Conservation (phyloP, 2,329 filamentous ascomycete species). For the Mollisia scopiformis region DNA sequence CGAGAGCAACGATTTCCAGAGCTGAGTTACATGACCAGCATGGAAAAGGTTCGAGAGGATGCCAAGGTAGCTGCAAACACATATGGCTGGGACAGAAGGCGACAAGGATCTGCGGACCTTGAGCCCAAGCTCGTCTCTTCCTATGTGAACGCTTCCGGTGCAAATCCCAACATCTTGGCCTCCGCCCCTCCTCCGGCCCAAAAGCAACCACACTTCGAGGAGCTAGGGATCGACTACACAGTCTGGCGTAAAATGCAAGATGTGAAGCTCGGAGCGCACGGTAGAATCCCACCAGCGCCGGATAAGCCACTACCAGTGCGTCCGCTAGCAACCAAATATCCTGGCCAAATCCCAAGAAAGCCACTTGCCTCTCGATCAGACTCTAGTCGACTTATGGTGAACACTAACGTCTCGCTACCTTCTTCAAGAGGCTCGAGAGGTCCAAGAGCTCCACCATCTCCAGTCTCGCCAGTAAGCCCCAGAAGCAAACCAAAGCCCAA, state of each 20-base stretch:
- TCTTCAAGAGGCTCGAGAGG: no score
- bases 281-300: conserved; percentile 11
- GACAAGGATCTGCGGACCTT: background rate
- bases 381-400: background rate
- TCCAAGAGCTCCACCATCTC: background rate
- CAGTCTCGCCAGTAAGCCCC: background rate
- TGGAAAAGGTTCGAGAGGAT: background rate
- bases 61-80: conserved; percentile 7
- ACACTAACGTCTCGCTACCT: background rate
- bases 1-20: background rate
- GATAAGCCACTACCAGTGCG: background rate
- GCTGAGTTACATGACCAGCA: background rate
- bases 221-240: conserved; percentile 16
- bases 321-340: background rate
- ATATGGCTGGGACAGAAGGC: conserved; percentile 11
- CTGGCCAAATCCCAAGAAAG: background rate
- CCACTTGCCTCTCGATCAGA: no score
- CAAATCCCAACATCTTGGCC: background rate
- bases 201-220: background rate
- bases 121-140: conserved; percentile 3
- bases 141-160: conserved; percentile 6
- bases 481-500: background rate
- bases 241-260: conserved; percentile 11
- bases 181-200: background rate
- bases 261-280: conserved; percentile 6